phyloP scores from a whole-genome alignment of 2,329 filamentous ascomycete species.

The Fusarium marasasianum region DNA sequence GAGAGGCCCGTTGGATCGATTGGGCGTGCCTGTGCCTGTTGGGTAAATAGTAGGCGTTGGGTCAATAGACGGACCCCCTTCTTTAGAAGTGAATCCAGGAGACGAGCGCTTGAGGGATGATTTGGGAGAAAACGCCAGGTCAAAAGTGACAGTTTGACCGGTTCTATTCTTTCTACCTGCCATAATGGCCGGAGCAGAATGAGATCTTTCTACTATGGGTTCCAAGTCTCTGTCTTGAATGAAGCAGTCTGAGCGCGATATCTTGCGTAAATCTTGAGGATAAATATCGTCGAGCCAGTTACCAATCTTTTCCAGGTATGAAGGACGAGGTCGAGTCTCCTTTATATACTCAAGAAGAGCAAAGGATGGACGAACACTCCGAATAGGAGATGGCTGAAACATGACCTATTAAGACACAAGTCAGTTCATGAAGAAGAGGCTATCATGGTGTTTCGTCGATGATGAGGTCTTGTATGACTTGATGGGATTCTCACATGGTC shows the following conservation, averaged over 20 bases:
- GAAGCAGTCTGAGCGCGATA: neutral
- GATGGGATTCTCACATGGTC: neutral
- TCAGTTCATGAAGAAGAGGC: neutral
- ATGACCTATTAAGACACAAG: neutral
- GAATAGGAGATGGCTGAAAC: neutral
- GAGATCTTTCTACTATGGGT: neutral
- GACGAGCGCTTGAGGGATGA: neutral
- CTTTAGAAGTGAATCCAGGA: neutral
- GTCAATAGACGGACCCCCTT: neutral
- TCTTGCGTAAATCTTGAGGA: neutral
- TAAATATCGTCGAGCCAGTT: slow-evolving; percentile 17
- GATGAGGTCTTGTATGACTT: neutral
- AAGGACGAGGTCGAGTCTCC: neutral
- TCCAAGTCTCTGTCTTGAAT: neutral
- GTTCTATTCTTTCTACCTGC: neutral
- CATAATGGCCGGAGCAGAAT: slow-evolving; percentile 5
- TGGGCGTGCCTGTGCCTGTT: neutral
- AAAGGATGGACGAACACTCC: neutral
- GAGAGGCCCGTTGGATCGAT: neutral
- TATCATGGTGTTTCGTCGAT: neutral
- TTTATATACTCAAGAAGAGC: slow-evolving; percentile 3
- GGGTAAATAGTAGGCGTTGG: neutral
- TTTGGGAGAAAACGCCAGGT: neutral
- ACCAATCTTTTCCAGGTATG: neutral
- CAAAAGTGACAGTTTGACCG: neutral